These are phyloP conservation scores for Persicaria tinctoria DNA, from an alignment of 148 eudicot genomes.

Conservation along the genomic window DNA sequence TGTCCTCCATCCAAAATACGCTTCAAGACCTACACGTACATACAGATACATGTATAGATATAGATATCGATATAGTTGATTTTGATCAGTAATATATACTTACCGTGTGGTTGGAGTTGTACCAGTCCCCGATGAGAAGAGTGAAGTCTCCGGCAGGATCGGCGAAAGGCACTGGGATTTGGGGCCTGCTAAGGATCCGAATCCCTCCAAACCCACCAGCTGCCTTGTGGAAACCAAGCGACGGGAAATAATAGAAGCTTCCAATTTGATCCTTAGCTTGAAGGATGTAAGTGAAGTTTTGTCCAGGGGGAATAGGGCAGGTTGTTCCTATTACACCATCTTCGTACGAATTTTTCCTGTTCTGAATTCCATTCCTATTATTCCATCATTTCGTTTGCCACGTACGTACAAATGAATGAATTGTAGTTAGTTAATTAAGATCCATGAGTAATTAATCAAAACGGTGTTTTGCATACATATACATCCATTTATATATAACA, in stretches of 20 bases:
- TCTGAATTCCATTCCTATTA: slow-evolving; percentile 21
- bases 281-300: too few relatives aligned
- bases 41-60: too few relatives aligned
- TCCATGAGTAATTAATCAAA: slow-evolving; percentile 19
- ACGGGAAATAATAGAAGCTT: too few relatives aligned
- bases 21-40: slow-evolving; percentile 38
- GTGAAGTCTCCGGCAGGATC: slow-evolving; percentile 70
- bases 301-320: too few relatives aligned
- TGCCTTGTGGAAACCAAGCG: too few relatives aligned
- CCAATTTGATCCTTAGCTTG: too few relatives aligned
- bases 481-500: too few relatives aligned
- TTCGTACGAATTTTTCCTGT: too few relatives aligned
- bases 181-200: slow-evolving; percentile 71
- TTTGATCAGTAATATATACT: background rate
- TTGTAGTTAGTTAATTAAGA: slow-evolving; percentile 72
- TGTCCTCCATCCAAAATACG: slow-evolving; percentile 55
- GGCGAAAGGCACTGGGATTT: slow-evolving; percentile 71
- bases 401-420: slow-evolving; percentile 75
- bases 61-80: too few relatives aligned
- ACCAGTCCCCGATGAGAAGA: slow-evolving; percentile 90
- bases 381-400: slow-evolving; percentile 62
- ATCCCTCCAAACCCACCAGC: slow-evolving; percentile 53
- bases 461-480: too few relatives aligned
- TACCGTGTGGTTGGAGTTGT: slow-evolving; percentile 81
- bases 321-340: too few relatives aligned